These are phyloP conservation scores for Pyricularia grisea DNA, from an alignment of 2,329 filamentous ascomycete species.

Conservation along the genomic window DNA sequence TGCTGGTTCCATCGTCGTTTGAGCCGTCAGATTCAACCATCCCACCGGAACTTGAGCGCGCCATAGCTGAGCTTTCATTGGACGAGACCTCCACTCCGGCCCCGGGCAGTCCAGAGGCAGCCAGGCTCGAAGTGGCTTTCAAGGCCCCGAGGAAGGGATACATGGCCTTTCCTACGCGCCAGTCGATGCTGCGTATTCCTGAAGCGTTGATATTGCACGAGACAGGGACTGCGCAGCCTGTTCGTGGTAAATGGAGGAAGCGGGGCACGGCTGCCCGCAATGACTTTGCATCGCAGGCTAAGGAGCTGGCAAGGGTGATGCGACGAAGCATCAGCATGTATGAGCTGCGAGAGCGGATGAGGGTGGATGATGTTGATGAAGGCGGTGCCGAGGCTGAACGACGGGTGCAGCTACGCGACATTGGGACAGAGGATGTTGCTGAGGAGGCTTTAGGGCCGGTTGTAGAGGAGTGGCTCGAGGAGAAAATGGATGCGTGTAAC, in stretches of 20 bases:
- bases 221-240: conserved; percentile 8
- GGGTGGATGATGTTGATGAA: conserved; percentile 27
- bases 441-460: neutral
- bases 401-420: conserved; percentile 27
- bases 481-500: neutral
- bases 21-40: neutral
- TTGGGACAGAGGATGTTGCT: conserved; percentile 16
- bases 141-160: conserved; percentile 29
- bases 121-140: conserved; percentile 6
- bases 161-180: conserved; percentile 36
- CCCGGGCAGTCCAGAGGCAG: conserved; percentile 1
- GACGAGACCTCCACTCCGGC: neutral
- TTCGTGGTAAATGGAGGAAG: conserved; percentile 1
- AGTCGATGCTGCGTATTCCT: conserved; percentile 39
- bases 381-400: conserved; percentile 23
- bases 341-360: conserved; percentile 31
- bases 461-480: conserved; percentile 4
- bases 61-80: conserved; percentile 8
- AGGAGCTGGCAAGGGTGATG: conserved; percentile 37
- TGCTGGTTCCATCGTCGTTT: conserved; percentile 36
- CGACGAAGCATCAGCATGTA: conserved; percentile 34
- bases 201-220: conserved; percentile 38
- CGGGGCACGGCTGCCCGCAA: conserved; percentile 23
- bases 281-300: conserved; percentile 35
- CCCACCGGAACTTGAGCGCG: conserved; percentile 2